phyloP scores from a whole-genome alignment of 2,329 filamentous ascomycete genomes.

The Aureobasidium sp. region DNA sequence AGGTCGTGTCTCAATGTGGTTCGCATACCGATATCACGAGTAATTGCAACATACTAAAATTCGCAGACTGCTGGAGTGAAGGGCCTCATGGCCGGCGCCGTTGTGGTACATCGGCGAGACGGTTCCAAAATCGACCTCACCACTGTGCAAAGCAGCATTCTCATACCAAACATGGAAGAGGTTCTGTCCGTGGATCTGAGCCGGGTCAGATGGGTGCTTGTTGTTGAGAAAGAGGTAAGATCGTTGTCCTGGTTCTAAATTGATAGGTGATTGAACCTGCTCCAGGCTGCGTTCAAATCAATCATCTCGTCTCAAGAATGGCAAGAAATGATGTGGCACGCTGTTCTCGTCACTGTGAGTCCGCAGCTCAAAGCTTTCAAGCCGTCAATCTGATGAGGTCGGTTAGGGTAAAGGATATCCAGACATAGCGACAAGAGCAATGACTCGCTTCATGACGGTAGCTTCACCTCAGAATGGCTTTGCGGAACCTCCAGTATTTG shows the following conservation, averaged over 20 bases:
- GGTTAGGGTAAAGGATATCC: conserved; percentile 72
- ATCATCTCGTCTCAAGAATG: conserved; percentile 52
- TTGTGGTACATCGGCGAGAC: conserved; percentile 41
- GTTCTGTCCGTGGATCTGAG: conserved; percentile 44
- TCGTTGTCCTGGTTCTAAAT: background rate
- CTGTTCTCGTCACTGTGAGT: conserved; percentile 58
- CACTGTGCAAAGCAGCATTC: conserved; percentile 44
- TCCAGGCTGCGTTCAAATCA: conserved; percentile 65
- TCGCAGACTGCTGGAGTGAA: conserved; percentile 61
- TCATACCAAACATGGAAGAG: conserved; percentile 49
- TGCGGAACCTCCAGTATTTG: conserved; percentile 44
- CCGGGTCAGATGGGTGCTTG: conserved; percentile 53
- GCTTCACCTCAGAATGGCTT: conserved; percentile 37
- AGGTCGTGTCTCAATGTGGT: conserved; percentile 65
- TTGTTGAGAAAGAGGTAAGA: conserved; percentile 70
- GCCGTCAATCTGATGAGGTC: background rate
- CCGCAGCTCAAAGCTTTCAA: background rate
- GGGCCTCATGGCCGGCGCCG: conserved; percentile 56
- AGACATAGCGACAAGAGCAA: conserved; percentile 60
- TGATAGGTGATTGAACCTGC: conserved; percentile 15
- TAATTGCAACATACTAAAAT: background rate
- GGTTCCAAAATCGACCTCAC: conserved; percentile 34
- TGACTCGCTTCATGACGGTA: conserved; percentile 49
- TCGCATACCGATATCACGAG: conserved; percentile 20
- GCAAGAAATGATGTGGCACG: conserved; percentile 41